phyloP scores from a whole-genome alignment of 495 filamentous ascomycete genomes.

The Penicillium paradoxum region DNA sequence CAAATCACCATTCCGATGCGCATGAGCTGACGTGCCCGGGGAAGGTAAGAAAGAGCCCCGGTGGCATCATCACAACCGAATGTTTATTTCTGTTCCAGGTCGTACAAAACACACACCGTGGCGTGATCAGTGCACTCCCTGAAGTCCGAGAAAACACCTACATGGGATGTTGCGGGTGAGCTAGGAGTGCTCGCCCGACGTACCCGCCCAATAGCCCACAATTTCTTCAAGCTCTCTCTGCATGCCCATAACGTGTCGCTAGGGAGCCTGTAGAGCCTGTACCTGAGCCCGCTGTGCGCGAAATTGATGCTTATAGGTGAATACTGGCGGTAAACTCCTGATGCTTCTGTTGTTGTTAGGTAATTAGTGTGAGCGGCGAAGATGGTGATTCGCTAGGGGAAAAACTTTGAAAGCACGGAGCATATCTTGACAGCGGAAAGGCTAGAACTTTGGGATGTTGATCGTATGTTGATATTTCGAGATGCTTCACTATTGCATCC shows the following conservation, averaged over 20 bases:
- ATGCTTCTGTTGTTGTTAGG: slow-evolving; percentile 27
- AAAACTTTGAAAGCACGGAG: slow-evolving; percentile 19
- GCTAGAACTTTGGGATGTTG: slow-evolving; percentile 10
- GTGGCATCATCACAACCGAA: neutral
- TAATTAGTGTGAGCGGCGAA: slow-evolving; percentile 29
- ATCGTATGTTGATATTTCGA: neutral
- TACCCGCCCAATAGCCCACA: neutral
- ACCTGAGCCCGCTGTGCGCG: neutral
- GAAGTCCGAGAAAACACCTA: slow-evolving; percentile 6
- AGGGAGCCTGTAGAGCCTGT: neutral
- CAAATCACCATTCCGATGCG: neutral
- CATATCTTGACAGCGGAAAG: slow-evolving; percentile 30
- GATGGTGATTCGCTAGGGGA: slow-evolving; percentile 27
- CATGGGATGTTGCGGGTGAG: too few relatives aligned
- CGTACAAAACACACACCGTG: slow-evolving; percentile 8
- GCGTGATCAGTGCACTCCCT: slow-evolving; percentile 12
- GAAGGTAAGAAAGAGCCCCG: neutral
- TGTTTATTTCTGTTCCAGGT: neutral
- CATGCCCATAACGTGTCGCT: neutral
- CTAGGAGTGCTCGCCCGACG: too few relatives aligned
- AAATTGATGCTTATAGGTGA: slow-evolving; percentile 1
- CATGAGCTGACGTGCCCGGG: neutral
- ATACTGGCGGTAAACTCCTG: neutral
- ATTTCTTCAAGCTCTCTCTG: slow-evolving; percentile 4
- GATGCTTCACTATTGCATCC: neutral